Percentiles rank a stretch among this genome's conserved stretches.
Evolutionary conservation across 345 rosid genomes (phyloP).

Genomic region (Eucalyptus cladocalyx): DNA sequence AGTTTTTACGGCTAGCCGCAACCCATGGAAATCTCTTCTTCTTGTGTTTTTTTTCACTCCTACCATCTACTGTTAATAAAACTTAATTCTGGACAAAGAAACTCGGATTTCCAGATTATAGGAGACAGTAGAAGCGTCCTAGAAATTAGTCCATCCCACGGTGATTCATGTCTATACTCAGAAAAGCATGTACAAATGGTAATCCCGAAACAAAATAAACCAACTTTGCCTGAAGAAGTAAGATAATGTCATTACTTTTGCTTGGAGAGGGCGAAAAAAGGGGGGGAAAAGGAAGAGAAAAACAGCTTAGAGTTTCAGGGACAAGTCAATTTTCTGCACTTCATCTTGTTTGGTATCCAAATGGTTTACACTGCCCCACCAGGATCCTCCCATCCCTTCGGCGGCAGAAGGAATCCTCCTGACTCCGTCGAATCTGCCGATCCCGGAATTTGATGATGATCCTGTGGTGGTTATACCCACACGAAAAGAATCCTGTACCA

Average conservation of each 20-base stretch:
- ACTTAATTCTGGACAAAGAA: not conserved
- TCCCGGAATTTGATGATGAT: not conserved
- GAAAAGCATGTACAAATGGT: not conserved
- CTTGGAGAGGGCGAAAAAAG: not conserved
- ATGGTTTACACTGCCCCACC: not conserved
- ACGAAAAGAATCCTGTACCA: not conserved
- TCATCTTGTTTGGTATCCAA: not conserved
- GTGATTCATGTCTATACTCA: not conserved
- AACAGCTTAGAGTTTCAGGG: slow-evolving; percentile 1
- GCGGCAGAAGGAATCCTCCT: not conserved
- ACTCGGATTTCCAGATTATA: not conserved
- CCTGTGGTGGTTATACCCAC: not conserved
- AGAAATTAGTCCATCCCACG: not conserved
- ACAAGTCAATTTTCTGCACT: slow-evolving; percentile 5
- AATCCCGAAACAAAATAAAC: not conserved
- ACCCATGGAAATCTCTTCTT: not conserved
- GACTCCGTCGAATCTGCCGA: not conserved
- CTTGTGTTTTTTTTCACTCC: not conserved
- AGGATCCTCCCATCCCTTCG: not conserved
- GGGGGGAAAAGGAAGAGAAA: not conserved
- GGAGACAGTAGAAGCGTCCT: not conserved
- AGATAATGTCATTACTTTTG: not conserved
- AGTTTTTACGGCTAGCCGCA: not conserved
- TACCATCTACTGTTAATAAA: not conserved
- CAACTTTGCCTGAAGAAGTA: not conserved